Conservation (phyloP, 208 protist genomes). For the Tritrichomonas foetus region DNA sequence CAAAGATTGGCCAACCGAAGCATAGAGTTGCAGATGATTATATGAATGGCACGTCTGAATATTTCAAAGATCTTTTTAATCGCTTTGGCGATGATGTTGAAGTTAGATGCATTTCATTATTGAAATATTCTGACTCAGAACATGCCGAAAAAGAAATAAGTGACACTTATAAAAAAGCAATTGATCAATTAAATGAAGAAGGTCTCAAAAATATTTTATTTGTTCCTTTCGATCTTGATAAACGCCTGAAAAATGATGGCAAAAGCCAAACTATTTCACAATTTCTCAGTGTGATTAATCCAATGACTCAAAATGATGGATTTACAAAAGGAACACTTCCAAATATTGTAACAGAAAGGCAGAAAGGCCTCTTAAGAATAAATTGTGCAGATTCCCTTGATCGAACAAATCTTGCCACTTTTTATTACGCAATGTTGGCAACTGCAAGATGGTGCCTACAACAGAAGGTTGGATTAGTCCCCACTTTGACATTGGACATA, state of each 20-base stretch:
- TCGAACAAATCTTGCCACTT: conserved; percentile 7
- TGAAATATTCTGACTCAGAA: no score
- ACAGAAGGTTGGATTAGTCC: not conserved
- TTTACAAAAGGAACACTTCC: not conserved
- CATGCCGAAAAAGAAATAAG: no score
- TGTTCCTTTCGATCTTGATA: not conserved
- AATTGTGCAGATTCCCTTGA: conserved; percentile 22
- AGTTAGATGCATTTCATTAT: no score
- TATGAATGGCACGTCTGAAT: not conserved
- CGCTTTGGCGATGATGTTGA: not conserved
- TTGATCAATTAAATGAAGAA: not conserved
- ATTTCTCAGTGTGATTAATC: not conserved
- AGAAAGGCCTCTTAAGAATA: not conserved
- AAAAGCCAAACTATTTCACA: not conserved
- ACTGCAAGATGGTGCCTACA: not conserved
- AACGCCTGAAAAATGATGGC: not conserved
- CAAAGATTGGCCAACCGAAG: not conserved
- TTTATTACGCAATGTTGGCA: not conserved
- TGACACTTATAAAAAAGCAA: not conserved
- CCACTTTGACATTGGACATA: no score
- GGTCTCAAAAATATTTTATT: not conserved
- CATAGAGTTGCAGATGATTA: not conserved
- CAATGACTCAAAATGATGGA: not conserved
- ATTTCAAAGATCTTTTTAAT: not conserved
- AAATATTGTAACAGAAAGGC: not conserved